These are phyloP conservation scores for Inonotus hispidus DNA, from an alignment of 1,284 basidiomycete species.

Conservation along the genomic window DNA sequence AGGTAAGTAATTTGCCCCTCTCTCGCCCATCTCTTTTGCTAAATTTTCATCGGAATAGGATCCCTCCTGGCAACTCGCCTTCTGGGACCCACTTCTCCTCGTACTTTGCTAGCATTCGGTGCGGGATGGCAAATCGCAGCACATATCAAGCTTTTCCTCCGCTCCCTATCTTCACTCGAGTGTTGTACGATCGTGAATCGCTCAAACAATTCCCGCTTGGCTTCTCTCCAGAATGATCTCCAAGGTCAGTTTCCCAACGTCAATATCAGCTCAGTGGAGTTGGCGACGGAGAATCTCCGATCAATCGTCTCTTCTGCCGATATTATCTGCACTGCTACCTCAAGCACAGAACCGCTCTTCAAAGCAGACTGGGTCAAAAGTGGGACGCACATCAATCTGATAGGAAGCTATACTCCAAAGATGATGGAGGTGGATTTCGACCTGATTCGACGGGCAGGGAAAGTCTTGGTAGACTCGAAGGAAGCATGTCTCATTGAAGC, in stretches of 20 bases:
- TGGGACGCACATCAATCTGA: slow-evolving; percentile 68
- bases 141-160: slow-evolving; percentile 61
- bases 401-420: slow-evolving; percentile 77
- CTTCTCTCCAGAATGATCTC: slow-evolving; percentile 37
- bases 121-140: slow-evolving; percentile 65
- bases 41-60: slow-evolving; percentile 36
- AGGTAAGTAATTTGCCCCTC: slow-evolving; percentile 39
- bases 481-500: slow-evolving; percentile 68
- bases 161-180: slow-evolving; percentile 49
- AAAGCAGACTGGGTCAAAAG: slow-evolving; percentile 51
- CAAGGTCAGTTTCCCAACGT: slow-evolving; percentile 37
- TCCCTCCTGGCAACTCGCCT: slow-evolving; percentile 65
- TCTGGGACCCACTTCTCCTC: slow-evolving; percentile 39
- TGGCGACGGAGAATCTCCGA: slow-evolving; percentile 18
- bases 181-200: slow-evolving; percentile 63
- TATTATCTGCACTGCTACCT: slow-evolving; percentile 73
- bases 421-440: slow-evolving; percentile 73
- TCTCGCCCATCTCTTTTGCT: neutral
- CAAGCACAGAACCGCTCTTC: slow-evolving; percentile 68
- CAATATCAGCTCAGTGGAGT: slow-evolving; percentile 23
- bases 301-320: slow-evolving; percentile 38
- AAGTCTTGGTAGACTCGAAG: slow-evolving; percentile 67
- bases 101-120: slow-evolving; percentile 63
- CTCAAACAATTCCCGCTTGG: slow-evolving; percentile 45
- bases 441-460: slow-evolving; percentile 47